A percentile compares a stretch with the other conserved stretches of the same genome.
Evolutionary conservation across 768 basidiomycete species (phyloP).

Genomic region (Polyporus arcularius): DNA sequence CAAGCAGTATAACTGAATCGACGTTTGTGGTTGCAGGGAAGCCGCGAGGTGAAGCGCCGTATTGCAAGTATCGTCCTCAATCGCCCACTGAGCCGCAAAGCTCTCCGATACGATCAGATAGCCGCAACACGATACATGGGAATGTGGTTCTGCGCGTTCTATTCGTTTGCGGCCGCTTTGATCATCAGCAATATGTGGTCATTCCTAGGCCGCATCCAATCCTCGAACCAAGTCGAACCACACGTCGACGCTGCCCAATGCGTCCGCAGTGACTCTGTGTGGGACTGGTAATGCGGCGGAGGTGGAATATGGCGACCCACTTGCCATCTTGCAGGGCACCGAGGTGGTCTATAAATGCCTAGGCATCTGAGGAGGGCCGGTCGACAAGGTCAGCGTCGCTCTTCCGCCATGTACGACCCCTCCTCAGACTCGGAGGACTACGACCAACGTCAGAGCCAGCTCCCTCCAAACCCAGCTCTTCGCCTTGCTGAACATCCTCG

Average conservation of each 20-base stretch:
- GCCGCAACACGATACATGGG: background rate
- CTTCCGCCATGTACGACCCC: conserved; percentile 5
- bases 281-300: background rate
- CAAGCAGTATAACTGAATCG: no score
- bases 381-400: background rate
- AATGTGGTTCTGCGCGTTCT: background rate
- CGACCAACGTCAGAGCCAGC: background rate
- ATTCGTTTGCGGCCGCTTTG: background rate
- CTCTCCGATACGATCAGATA: background rate
- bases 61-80: no score
- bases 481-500: background rate
- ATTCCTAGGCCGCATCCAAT: conserved; percentile 1
- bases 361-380: no score
- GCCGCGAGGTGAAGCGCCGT: no score
- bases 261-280: conserved; percentile 13
- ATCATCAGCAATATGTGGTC: background rate
- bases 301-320: background rate
- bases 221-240: background rate
- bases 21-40: no score
- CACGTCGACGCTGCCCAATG: background rate
- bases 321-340: background rate
- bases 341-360: background rate
- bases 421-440: conserved; percentile 9
- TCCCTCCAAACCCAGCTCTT: conserved; percentile 3
- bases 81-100: background rate